These are phyloP conservation scores for Ramularia collo-cygni DNA, from an alignment of 2,329 filamentous ascomycete genomes.

Conservation along the genomic window DNA sequence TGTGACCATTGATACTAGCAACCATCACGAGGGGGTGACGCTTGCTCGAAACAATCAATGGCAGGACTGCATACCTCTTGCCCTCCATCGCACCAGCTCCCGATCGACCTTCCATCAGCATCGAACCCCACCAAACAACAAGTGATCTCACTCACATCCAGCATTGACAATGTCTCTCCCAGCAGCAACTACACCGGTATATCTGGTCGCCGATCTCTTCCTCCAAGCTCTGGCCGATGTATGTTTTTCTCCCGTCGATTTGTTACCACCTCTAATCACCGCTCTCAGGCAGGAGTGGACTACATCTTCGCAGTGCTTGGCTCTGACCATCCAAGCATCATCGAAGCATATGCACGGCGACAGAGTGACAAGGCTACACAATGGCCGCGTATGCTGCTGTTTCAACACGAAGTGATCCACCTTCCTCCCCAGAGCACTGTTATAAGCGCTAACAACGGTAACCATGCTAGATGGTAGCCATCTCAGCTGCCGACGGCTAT, in stretches of 20 bases:
- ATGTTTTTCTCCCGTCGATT: background rate
- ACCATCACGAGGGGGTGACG: too few relatives aligned
- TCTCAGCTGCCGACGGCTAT: constrained; percentile 74
- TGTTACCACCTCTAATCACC: background rate
- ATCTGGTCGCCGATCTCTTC: constrained; percentile 13
- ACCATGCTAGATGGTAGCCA: constrained; percentile 60
- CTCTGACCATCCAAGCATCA: constrained; percentile 64
- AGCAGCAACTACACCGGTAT: too few relatives aligned
- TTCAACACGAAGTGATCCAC: constrained; percentile 60
- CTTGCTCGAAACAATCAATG: too few relatives aligned
- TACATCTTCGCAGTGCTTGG: constrained; percentile 57
- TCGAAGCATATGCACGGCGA: constrained; percentile 70
- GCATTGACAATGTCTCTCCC: too few relatives aligned
- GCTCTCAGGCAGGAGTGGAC: constrained; percentile 43
- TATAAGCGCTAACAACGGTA: background rate
- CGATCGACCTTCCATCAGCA: too few relatives aligned
- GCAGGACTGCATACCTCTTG: too few relatives aligned
- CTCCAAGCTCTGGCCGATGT: constrained; percentile 12
- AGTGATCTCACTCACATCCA: too few relatives aligned
- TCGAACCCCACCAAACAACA: too few relatives aligned
- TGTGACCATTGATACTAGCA: too few relatives aligned
- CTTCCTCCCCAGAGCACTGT: background rate
- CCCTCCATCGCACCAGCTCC: too few relatives aligned
- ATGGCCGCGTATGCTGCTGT: constrained; percentile 65
- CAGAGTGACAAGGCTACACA: constrained; percentile 55